Conservation (phyloP, 2,329 filamentous ascomycete genomes). For the Apiospora koreana region DNA sequence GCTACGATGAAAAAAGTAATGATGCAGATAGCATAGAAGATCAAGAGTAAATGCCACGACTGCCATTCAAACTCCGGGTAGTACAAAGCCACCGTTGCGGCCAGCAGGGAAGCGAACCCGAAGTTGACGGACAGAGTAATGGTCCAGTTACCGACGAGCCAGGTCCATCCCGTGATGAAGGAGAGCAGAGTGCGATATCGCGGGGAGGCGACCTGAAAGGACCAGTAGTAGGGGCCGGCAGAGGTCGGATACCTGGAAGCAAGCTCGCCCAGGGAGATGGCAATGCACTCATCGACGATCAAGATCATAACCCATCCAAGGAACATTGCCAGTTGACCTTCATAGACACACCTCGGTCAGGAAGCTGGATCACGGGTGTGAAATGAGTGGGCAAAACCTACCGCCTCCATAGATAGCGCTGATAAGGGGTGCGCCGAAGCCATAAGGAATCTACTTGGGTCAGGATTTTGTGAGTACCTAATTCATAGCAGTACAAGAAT, state of each 20-base stretch:
- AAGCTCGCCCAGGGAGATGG: constrained; percentile 51
- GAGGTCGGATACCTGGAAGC: constrained; percentile 54
- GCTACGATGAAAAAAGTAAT: constrained; percentile 56
- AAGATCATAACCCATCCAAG: constrained; percentile 57
- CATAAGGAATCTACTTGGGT: constrained; percentile 50
- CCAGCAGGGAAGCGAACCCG: constrained; percentile 55
- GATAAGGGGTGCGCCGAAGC: constrained; percentile 40
- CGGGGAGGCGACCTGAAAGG: constrained; percentile 47
- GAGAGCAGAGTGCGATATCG: constrained; percentile 46
- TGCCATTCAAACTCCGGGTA: constrained; percentile 52
- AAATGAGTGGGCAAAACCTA: constrained; percentile 18
- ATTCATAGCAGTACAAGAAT: too few species aligned
- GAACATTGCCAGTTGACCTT: constrained; percentile 56
- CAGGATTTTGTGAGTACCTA: background rate
- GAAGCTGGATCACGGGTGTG: background rate
- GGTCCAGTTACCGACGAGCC: constrained; percentile 54
- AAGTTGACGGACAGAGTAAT: constrained; percentile 56
- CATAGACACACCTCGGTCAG: background rate
- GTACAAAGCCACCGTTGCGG: constrained; percentile 53
- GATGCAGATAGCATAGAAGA: constrained; percentile 62
- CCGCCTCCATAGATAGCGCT: constrained; percentile 40
- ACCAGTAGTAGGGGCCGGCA: constrained; percentile 55
- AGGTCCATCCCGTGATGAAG: constrained; percentile 55
- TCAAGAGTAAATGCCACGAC: constrained; percentile 59
- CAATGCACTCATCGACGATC: constrained; percentile 53